Evolutionary conservation across 495 filamentous ascomycete species (phyloP).

Genomic region (Parmelia sp.): DNA sequence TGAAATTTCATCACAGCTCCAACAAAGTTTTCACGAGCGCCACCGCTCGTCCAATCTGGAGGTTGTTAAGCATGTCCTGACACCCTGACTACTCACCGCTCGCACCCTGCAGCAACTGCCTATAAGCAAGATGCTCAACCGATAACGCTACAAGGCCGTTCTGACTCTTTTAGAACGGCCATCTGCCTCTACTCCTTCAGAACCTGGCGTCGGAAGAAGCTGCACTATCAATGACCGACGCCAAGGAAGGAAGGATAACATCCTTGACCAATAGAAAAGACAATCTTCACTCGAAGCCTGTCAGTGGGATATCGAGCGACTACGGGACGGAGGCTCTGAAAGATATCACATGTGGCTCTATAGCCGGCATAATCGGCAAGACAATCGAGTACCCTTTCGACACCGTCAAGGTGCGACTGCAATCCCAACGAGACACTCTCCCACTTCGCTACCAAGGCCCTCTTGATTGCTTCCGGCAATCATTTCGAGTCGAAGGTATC

Average conservation of each 20-base stretch:
- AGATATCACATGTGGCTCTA: conserved; percentile 75
- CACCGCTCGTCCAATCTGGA: neutral
- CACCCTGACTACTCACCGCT: neutral
- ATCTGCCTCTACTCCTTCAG: neutral
- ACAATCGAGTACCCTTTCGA: conserved; percentile 97
- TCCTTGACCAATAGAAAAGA: conserved; percentile 8
- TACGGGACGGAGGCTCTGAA: conserved; percentile 59
- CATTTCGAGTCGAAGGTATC: conserved; percentile 64
- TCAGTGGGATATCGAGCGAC: neutral
- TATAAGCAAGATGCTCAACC: conserved; percentile 9
- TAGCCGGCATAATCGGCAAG: conserved; percentile 87
- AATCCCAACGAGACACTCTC: conserved; percentile 70
- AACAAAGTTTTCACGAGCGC: neutral
- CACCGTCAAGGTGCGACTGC: conserved; percentile 80
- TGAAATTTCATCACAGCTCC: neutral
- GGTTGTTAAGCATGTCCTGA: neutral
- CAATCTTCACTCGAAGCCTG: conserved; percentile 2
- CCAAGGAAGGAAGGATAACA: conserved; percentile 11
- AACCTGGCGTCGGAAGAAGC: neutral
- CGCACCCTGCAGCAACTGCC: neutral
- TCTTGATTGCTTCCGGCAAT: conserved; percentile 87
- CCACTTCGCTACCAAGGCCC: conserved; percentile 82
- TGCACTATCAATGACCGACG: conserved; percentile 14
- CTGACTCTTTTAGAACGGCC: conserved; percentile 18
- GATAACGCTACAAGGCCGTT: conserved; percentile 19